Percentiles rank a stretch among this genome's conserved stretches.
phyloP scores from a whole-genome alignment of 2,329 filamentous ascomycete genomes.

The Alternaria alternata region DNA sequence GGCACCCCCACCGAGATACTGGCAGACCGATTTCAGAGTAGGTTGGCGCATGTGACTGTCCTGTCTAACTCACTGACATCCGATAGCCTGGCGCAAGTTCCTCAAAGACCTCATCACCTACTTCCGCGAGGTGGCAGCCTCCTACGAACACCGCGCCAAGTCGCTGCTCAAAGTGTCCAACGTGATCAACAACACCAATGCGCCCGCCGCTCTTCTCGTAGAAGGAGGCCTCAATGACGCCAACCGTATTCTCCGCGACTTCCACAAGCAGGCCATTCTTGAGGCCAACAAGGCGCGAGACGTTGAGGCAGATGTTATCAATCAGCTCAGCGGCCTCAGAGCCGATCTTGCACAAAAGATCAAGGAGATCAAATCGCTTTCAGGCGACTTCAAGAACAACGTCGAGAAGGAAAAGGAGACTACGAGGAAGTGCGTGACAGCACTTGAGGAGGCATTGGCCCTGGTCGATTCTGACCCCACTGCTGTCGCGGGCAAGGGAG shows the following conservation, averaged over 20 bases:
- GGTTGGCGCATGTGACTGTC: slow-evolving; percentile 32
- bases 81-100: slow-evolving; percentile 89
- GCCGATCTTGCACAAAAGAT: slow-evolving; percentile 94
- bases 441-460: slow-evolving; percentile 82
- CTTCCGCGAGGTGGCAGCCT: slow-evolving; percentile 88
- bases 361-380: slow-evolving; percentile 95
- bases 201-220: slow-evolving; percentile 77
- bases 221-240: slow-evolving; percentile 90
- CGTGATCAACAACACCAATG: slow-evolving; percentile 79
- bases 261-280: slow-evolving; percentile 79
- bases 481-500: slow-evolving; percentile 81
- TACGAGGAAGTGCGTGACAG: slow-evolving; percentile 79
- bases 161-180: slow-evolving; percentile 83
- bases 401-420: slow-evolving; percentile 93
- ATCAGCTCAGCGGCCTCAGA: slow-evolving; percentile 82
- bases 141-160: slow-evolving; percentile 88
- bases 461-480: slow-evolving; percentile 80
- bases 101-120: slow-evolving; percentile 94
- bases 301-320: slow-evolving; percentile 89
- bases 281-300: slow-evolving; percentile 90
- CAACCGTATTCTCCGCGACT: slow-evolving; percentile 78
- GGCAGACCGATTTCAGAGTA: slow-evolving; percentile 88
- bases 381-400: slow-evolving; percentile 95
- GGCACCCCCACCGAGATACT: slow-evolving; percentile 89
- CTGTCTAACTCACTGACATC: slow-evolving; percentile 23